Evolutionary conservation across 805 yeast genomes (phyloP).

Genomic region (Barnettozyma wickerhamii): DNA sequence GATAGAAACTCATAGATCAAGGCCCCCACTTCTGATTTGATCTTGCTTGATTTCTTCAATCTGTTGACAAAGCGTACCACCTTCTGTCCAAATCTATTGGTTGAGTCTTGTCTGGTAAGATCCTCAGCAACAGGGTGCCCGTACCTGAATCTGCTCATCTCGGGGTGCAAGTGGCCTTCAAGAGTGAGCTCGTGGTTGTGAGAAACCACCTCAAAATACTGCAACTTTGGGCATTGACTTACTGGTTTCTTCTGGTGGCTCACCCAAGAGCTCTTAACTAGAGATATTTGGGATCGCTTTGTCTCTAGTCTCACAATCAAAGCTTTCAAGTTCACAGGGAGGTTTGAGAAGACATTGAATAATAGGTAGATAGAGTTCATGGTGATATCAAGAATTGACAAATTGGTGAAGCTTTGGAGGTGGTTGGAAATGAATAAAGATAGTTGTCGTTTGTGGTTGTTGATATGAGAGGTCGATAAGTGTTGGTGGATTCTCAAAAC

Average conservation of each 20-base stretch:
- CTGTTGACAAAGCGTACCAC: neutral
- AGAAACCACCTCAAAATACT: constrained; percentile 11
- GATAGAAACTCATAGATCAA: constrained; percentile 6
- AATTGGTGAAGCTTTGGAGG: constrained; percentile 3
- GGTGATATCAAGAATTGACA: constrained; percentile 7
- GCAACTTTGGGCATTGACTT: constrained; percentile 1
- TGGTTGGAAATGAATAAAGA: constrained; percentile 1
- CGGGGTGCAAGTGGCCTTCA: constrained; percentile 11
- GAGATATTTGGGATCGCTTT: constrained; percentile 4
- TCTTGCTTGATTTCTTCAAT: neutral
- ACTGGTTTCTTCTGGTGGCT: neutral
- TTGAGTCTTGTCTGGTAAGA: neutral
- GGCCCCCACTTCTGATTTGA: constrained; percentile 4
- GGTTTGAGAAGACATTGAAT: neutral
- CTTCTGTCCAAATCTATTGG: neutral
- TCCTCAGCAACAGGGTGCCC: constrained; percentile 4
- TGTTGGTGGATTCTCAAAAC: constrained; percentile 8
- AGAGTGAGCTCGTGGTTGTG: constrained; percentile 3
- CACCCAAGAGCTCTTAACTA: neutral
- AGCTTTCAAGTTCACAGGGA: constrained; percentile 9
- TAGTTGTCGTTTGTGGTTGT: neutral
- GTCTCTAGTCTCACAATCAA: constrained; percentile 11
- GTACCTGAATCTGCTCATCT: constrained; percentile 6
- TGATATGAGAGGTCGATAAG: constrained; percentile 4
- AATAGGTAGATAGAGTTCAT: constrained; percentile 8